Conservation (phyloP, 2,329 filamentous ascomycete species). For the Fusarium palustre region DNA sequence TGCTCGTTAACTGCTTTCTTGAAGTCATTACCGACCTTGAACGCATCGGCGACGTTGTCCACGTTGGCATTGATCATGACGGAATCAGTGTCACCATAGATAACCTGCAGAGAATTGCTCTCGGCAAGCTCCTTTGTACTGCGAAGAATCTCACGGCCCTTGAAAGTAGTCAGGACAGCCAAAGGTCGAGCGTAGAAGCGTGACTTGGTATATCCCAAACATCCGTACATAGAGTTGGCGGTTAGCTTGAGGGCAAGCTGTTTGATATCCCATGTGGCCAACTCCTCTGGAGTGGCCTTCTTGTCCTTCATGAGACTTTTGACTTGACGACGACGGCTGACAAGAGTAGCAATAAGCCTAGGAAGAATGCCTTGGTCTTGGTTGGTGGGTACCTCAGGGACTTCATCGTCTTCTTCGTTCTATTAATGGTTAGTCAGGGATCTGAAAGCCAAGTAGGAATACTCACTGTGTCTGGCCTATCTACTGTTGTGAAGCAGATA, state of each 20-base stretch:
- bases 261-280: conserved; percentile 97
- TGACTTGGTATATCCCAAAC: conserved; percentile 95
- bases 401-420: conserved; percentile 81
- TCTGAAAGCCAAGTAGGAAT: background rate
- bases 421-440: conserved; percentile 48
- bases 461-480: conserved; percentile 77
- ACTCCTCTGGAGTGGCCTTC: conserved; percentile 83
- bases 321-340: conserved; percentile 88
- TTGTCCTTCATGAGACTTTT: conserved; percentile 98
- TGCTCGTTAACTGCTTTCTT: conserved; percentile 94
- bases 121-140: conserved; percentile 97
- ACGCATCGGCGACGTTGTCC: conserved; percentile 88
- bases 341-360: conserved; percentile 89
- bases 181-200: conserved; percentile 96
- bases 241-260: conserved; percentile 96
- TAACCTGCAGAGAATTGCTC: conserved; percentile 89
- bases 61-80: conserved; percentile 99
- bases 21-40: conserved; percentile 94
- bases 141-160: conserved; percentile 95
- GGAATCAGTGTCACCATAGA: conserved; percentile 98
- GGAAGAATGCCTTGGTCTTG: conserved; percentile 88
- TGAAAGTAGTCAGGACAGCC: conserved; percentile 95
- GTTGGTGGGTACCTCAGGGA: conserved; percentile 85
- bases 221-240: conserved; percentile 99
- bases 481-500: conserved; percentile 98